Evolutionary conservation across 2,329 filamentous ascomycete species (phyloP).

Genomic region (Colletotrichum tanaceti): DNA sequence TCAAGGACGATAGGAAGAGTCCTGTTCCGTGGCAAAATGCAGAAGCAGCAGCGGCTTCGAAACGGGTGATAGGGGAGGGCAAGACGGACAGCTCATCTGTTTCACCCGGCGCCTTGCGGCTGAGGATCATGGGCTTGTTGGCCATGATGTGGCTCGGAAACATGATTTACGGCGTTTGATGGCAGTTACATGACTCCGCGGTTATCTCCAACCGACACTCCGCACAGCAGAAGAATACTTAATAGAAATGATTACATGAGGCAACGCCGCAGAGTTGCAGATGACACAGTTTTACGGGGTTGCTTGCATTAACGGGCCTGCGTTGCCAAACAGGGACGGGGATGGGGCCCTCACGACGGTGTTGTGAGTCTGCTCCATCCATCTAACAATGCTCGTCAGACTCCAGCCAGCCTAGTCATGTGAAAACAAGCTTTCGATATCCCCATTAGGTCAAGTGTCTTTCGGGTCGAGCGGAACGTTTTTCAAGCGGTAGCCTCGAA

Average conservation of each 20-base stretch:
- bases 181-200: slow-evolving; percentile 6
- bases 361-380: slow-evolving; percentile 34
- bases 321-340: slow-evolving; percentile 22
- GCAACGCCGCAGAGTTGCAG: slow-evolving; percentile 8
- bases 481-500: slow-evolving; percentile 1
- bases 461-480: not conserved
- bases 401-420: slow-evolving; percentile 2
- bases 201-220: not conserved
- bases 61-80: slow-evolving; percentile 5
- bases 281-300: slow-evolving; percentile 3
- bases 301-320: slow-evolving; percentile 11
- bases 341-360: slow-evolving; percentile 1
- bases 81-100: slow-evolving; percentile 4
- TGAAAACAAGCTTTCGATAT: slow-evolving; percentile 31
- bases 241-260: slow-evolving; percentile 24
- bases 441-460: slow-evolving; percentile 11
- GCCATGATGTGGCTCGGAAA: slow-evolving; percentile 39
- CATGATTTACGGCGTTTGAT: slow-evolving; percentile 35
- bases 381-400: slow-evolving; percentile 1
- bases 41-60: slow-evolving; percentile 13
- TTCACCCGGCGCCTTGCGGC: slow-evolving; percentile 6
- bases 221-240: slow-evolving; percentile 11
- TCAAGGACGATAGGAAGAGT: slow-evolving; percentile 35
- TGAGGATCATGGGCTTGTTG: slow-evolving; percentile 28
- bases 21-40: slow-evolving; percentile 25